phyloP scores from a whole-genome alignment of 2,329 filamentous ascomycete genomes.

The Talaromyces verruculosus region DNA sequence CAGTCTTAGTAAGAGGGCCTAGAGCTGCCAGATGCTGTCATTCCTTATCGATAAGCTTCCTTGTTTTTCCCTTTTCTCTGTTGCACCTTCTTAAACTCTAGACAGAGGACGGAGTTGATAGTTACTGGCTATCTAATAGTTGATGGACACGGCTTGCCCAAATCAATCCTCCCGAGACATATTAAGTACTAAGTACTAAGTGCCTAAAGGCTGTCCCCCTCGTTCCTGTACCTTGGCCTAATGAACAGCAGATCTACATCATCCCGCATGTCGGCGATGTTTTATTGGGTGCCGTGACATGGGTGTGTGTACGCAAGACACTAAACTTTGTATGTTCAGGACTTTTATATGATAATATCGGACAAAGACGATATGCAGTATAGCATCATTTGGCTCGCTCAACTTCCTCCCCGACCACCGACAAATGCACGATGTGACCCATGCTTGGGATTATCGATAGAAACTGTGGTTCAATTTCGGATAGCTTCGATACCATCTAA shows the following conservation, averaged over 20 bases:
- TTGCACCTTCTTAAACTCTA: not conserved
- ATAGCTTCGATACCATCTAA: not conserved
- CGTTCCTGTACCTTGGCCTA: not conserved
- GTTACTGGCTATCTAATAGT: no score
- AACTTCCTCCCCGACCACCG: not conserved
- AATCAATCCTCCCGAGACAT: not conserved
- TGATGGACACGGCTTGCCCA: slow-evolving; percentile 1
- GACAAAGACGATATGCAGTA: not conserved
- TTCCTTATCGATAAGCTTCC: slow-evolving; percentile 12
- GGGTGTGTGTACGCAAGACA: no score
- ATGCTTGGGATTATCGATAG: no score
- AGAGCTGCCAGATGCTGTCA: not conserved
- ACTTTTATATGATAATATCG: not conserved
- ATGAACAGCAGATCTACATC: not conserved
- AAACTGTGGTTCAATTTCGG: no score
- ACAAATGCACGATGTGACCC: not conserved
- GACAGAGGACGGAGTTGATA: no score
- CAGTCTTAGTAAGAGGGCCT: not conserved
- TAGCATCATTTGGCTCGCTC: not conserved
- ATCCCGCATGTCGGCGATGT: not conserved
- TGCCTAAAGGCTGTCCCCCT: not conserved
- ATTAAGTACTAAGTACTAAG: not conserved
- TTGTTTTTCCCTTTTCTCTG: not conserved
- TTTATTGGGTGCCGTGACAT: not conserved
- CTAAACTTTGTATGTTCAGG: not conserved